Conservation (phyloP, 139 green algal genomes). For the Tetradesmus obliquus region DNA sequence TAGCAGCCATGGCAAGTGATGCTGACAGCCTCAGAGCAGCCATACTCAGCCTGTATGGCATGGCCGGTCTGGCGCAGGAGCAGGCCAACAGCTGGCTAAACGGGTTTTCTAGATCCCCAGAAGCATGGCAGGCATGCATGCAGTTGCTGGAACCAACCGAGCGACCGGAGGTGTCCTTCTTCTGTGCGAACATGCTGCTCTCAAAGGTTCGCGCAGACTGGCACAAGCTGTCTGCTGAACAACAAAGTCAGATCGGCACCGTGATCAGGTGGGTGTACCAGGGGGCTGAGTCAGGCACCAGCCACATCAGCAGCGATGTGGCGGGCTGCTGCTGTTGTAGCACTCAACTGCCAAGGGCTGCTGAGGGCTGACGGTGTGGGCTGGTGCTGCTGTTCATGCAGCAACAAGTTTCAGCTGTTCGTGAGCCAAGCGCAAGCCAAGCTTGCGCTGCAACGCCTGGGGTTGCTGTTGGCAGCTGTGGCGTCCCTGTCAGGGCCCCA, state of each 20-base stretch:
- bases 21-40: slow-evolving; percentile 48
- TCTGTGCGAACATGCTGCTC: slow-evolving; percentile 67
- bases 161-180: slow-evolving; percentile 65
- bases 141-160: slow-evolving; percentile 49
- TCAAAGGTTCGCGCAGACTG: slow-evolving; percentile 70
- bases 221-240: slow-evolving; percentile 51
- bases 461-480: slow-evolving; percentile 49
- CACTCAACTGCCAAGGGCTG: neutral
- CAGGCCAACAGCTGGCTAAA: slow-evolving; percentile 71
- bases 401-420: slow-evolving; percentile 48
- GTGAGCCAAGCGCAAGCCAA: slow-evolving; percentile 15
- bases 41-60: slow-evolving; percentile 58
- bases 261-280: slow-evolving; percentile 39
- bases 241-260: slow-evolving; percentile 34
- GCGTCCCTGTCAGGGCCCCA: slow-evolving; percentile 37
- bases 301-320: neutral
- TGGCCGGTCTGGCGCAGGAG: slow-evolving; percentile 26
- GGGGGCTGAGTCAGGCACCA: neutral
- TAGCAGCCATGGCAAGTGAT: neutral
- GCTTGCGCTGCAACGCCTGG: slow-evolving; percentile 47
- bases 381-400: slow-evolving; percentile 30
- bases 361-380: slow-evolving; percentile 5
- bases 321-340: slow-evolving; percentile 1
- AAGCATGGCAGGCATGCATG: slow-evolving; percentile 66
- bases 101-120: slow-evolving; percentile 44